Base-by-base conservation (phyloP, 2,329 filamentous ascomycete species). In the Xylaria sp. region DNA sequence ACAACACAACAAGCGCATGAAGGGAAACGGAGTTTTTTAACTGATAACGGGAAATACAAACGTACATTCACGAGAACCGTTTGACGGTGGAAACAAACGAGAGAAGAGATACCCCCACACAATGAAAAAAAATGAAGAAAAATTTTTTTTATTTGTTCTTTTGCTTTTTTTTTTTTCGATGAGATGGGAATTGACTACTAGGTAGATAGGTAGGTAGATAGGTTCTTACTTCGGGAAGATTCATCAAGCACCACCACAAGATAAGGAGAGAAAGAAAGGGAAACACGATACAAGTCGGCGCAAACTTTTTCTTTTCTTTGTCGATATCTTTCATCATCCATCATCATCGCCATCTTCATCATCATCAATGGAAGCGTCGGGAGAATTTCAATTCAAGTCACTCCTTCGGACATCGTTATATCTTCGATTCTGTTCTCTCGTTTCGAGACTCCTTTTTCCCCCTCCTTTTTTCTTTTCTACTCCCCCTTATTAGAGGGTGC, bases 31-130 rank as follows among this genome's bases (percentile, higher is more conserved):
- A 49, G 44, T 42, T 42, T 42, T 42, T 48, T 18, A 54, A 34
- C 51, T 51, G 59, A 47, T 60, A 44, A 48, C 19, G 57, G 49
- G 46, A 62, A 35, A 42, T 44, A 63, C 48, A 59, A 35, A 54
- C 35, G n/a, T 23, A 55, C 10, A 55, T 30, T 13, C 5, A 54
- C 54, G 52, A 58, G 42, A 51, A 35, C 11, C 23, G 23, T 51
- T 51, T 51, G 7, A 42, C 16, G 34, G 16, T 35, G 51, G 37
- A 46, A 46, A 46, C 42, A 11, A 46, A 42, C 37, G 37, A 42
- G 11, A 42, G 37, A 42, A 42, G 42, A 46, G 42, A 46, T 46
- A 46, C 42, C 42, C 42, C 42, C 37, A 42, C 13, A 42, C 13
- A 13, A 46, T 6, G 42, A 46, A 46, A 46, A 46, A 46, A 46